phyloP scores from a whole-genome alignment of 2,329 filamentous ascomycete genomes.

The Aschersonia sp. region DNA sequence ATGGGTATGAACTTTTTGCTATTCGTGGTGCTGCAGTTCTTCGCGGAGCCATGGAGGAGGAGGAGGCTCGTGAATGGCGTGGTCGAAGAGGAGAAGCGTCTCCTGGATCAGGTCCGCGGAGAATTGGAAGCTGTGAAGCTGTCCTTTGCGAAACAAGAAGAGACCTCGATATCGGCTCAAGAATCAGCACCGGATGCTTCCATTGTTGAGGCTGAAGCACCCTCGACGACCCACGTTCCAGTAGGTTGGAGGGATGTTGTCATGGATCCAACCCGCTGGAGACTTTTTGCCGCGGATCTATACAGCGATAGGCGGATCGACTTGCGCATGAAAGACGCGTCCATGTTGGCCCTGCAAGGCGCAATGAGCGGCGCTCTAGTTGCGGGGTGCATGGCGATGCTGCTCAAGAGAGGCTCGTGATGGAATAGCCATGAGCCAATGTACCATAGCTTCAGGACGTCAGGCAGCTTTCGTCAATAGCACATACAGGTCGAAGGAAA shows the following conservation, averaged over 20 bases:
- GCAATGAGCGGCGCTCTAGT: slow-evolving; percentile 50
- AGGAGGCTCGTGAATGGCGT: slow-evolving; percentile 68
- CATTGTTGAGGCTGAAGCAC: background rate
- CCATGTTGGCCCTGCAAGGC: slow-evolving; percentile 53
- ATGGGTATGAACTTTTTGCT: slow-evolving; percentile 94
- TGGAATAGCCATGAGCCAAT: background rate
- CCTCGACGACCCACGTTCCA: background rate
- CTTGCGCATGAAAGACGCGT: slow-evolving; percentile 54
- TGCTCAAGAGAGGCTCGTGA: slow-evolving; percentile 24
- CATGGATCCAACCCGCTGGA: slow-evolving; percentile 29
- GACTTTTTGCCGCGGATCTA: slow-evolving; percentile 37
- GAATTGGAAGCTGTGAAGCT: slow-evolving; percentile 23
- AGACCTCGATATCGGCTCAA: slow-evolving; percentile 3
- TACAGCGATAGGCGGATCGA: slow-evolving; percentile 50
- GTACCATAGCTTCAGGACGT: background rate
- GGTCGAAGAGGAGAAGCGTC: slow-evolving; percentile 58
- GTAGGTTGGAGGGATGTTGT: slow-evolving; percentile 27
- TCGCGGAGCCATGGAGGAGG: slow-evolving; percentile 86
- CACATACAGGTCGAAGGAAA: background rate
- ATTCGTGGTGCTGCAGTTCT: slow-evolving; percentile 72
- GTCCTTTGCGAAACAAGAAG: slow-evolving; percentile 12
- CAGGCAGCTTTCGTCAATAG: background rate
- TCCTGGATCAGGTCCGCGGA: slow-evolving; percentile 31
- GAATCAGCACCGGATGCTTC: background rate
- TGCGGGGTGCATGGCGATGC: slow-evolving; percentile 36